Evolutionary conservation across 202 grass and related monocot genomes (phyloP), one percentile per base, ranked within the genome.

Genomic region (Schoenoplectus triqueter): DNA sequence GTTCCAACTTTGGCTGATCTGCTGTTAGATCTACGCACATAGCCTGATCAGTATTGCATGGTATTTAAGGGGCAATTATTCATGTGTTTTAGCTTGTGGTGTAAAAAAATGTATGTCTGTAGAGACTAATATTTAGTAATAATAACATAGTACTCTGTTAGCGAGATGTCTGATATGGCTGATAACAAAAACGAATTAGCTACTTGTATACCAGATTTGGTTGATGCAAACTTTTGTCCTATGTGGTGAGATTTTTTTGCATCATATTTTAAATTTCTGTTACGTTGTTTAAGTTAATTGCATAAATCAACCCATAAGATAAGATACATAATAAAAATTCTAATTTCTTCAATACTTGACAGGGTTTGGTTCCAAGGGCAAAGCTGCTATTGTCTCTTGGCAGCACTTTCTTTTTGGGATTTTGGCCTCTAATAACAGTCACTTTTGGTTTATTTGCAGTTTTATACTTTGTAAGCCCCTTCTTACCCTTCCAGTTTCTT

Each of bases 301-400:
- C 68, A 71, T 71, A 71, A 17, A n/a, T 71, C 41, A 48, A 17
- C 41, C 41, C 42, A 70, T 31, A 31, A 31, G 60, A 52, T 10
- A 82, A 69, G 31, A 31, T 31, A 31, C 51, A 4, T 40, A 80
- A 50, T 44, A 31, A 31, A 31, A 31, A 31, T 8, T 10, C 87
- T n/a, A 63, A 60, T 63, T 76, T 41, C 9, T 52, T 61, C 42
- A 40, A 31, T 44, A 42, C 65, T 69, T 86, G 18, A 73, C 82
- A 94, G 96, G 93, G 96, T 84, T 90, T 95, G 84, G 64, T 98
- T 85, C 96, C 96, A 85, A 88, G 91, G 62, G 93, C 90, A 44
- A 99, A 99, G 86, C 63, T 92, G 85, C 86, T 95, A 7, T 74
- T 99, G 55, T 95, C 96, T 59, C 82, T 99, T 89, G 96, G 96